Conservation (phyloP, 208 protist genomes). For the Acanthamoeba triangularis region DNA sequence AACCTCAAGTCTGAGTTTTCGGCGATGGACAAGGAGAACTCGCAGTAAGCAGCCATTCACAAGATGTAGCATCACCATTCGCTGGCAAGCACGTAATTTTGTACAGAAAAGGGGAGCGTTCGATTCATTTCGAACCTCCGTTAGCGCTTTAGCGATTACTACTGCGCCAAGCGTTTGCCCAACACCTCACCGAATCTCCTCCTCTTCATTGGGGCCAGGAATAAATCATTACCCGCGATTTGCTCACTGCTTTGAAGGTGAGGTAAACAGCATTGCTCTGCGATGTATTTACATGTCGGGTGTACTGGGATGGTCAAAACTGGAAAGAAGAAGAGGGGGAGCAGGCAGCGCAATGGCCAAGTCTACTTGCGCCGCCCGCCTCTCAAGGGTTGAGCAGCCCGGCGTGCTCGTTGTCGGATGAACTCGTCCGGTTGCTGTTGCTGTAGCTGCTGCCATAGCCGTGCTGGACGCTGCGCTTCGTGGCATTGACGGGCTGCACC, state of each 20-base stretch:
- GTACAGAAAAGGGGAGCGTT: background rate
- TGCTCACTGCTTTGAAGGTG: too few relatives aligned
- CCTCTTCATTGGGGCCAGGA: too few relatives aligned
- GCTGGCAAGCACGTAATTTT: background rate
- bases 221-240: too few relatives aligned
- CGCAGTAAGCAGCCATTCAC: background rate
- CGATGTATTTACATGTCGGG: too few relatives aligned
- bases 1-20: conserved; percentile 9
- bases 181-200: too few relatives aligned
- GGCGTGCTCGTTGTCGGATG: background rate
- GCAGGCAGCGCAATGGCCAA: too few relatives aligned
- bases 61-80: background rate
- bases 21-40: conserved; percentile 5
- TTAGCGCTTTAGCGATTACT: too few relatives aligned
- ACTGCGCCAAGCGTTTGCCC: too few relatives aligned
- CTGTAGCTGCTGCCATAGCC: background rate
- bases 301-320: too few relatives aligned
- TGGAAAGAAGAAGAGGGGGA: too few relatives aligned
- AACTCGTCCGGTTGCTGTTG: background rate
- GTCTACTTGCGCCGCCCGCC: too few relatives aligned
- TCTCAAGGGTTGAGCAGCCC: background rate
- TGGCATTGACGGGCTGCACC: background rate
- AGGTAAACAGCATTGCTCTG: too few relatives aligned
- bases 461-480: background rate
- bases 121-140: background rate